These are phyloP conservation scores for Linnemannia elongata DNA, from an alignment of 192 early-diverging fungal genomes.

Conservation along the genomic window DNA sequence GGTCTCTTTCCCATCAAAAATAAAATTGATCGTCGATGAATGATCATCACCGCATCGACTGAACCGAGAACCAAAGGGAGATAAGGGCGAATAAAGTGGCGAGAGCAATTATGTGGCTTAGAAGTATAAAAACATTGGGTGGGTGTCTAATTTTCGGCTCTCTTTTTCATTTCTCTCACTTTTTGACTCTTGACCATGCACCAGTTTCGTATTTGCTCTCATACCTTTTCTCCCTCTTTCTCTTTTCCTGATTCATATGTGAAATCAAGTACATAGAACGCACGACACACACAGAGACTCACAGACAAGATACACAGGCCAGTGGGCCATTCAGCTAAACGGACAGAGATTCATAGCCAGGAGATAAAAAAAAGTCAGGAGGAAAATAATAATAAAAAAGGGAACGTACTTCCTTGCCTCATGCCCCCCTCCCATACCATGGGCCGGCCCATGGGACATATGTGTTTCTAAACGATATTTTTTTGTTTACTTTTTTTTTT, in stretches of 20 bases:
- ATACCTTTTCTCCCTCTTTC: background rate
- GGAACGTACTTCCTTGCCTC: background rate
- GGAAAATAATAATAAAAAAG: background rate
- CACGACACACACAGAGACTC: background rate
- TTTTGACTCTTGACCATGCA: background rate
- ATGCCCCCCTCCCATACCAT: background rate
- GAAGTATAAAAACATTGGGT: conserved; percentile 7
- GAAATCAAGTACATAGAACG: background rate
- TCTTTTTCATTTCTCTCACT: conserved; percentile 1
- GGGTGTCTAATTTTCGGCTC: background rate
- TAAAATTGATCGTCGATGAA: too few relatives aligned
- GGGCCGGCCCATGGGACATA: background rate
- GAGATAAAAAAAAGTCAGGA: too few relatives aligned
- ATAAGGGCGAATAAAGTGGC: too few relatives aligned
- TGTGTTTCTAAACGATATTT: background rate
- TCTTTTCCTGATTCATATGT: background rate
- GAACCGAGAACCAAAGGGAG: too few relatives aligned
- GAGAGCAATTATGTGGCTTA: background rate
- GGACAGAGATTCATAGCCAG: too few relatives aligned
- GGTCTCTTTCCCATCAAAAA: too few relatives aligned
- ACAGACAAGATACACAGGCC: background rate
- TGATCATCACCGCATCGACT: too few relatives aligned
- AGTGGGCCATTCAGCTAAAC: too few relatives aligned
- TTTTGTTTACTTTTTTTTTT: background rate
- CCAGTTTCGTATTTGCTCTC: background rate